Base-by-base conservation (phyloP, 1,284 basidiomycete species). In the Trichosporon ovoides region DNA sequence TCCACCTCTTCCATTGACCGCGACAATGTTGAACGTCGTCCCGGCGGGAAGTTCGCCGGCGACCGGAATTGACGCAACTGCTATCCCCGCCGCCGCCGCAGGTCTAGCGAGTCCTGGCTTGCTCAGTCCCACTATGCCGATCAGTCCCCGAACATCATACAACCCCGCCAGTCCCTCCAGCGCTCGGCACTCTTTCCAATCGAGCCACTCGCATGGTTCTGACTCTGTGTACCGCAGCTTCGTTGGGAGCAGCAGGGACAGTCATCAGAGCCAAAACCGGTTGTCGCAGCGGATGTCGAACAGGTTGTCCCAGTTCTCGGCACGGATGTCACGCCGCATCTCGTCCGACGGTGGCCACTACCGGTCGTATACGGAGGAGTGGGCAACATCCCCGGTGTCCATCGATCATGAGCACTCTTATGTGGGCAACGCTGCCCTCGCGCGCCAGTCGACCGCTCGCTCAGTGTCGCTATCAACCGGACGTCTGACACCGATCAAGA, bases 301-400 rank as follows among this genome's bases (percentile, higher is more conserved):
- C 43, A 22, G 43, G 22, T 22, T 48, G 43, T 48, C 43, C 14
- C 43, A 48, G 16, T 48, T 48, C 22, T 48, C 43, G 14, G 43
- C 43, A 12, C 43, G 43, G 16, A 48, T 48, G 43, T 48, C 43
- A 16, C 43, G 43, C 43, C 43, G 43, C 22, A 48, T 48, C 43
- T 48, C 43, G 9, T 48, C 43, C 16, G 43, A 48, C 24, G 16
- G 22, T 11, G 43, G 43, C 43, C 12, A n/a, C 43, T 22, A 48
- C 43, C 43, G 43, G 18, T 22, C 43, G 43, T 48, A 48, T 22
- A 28, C 28, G 43, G 43, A 48, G 14, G 43, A 48, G 16, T 48
- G 22, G 43, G 40, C n/a, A n/a, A n/a, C n/a, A n/a, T n/a, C n/a
- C n/a, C 40, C 13, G 43, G 43, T 22, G n/a, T 11, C 43, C 16